phyloP scores from a whole-genome alignment of 2,329 filamentous ascomycete species.

The Boeremia exigua region DNA sequence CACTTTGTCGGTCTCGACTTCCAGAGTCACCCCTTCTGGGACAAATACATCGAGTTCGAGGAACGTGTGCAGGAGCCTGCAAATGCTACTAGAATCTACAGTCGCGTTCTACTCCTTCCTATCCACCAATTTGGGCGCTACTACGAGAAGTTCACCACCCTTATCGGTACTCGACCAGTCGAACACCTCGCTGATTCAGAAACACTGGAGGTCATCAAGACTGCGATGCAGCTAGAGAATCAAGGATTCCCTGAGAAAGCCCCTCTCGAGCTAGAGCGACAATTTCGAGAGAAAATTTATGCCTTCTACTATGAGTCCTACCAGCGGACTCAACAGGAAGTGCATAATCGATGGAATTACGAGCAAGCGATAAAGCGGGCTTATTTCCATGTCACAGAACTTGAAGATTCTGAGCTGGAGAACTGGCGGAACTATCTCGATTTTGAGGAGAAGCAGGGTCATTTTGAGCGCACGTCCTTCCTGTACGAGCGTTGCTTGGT shows the following conservation, averaged over 20 bases:
- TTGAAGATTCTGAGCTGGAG: constrained; percentile 80
- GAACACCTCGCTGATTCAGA: constrained; percentile 74
- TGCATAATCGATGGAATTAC: constrained; percentile 91
- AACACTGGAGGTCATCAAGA: constrained; percentile 69
- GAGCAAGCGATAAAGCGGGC: constrained; percentile 94
- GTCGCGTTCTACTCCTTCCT: constrained; percentile 84
- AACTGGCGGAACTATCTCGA: constrained; percentile 98
- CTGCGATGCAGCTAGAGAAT: constrained; percentile 73
- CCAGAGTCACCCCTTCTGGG: constrained; percentile 94
- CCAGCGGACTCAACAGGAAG: constrained; percentile 81
- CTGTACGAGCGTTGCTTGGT: constrained; percentile 94
- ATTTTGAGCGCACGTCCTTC: constrained; percentile 76
- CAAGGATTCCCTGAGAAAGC: constrained; percentile 61
- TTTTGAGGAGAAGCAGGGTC: constrained; percentile 87
- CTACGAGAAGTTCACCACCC: constrained; percentile 84
- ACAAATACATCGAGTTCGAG: constrained; percentile 98
- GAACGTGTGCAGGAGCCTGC: constrained; percentile 67
- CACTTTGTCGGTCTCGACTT: constrained; percentile 89
- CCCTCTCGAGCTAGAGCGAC: constrained; percentile 81
- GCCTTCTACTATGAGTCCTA: constrained; percentile 82
- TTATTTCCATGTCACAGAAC: constrained; percentile 94
- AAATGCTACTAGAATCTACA: constrained; percentile 82
- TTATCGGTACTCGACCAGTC: constrained; percentile 74
- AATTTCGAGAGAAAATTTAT: constrained; percentile 81
- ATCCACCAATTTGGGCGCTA: constrained; percentile 96